Conservation (phyloP, 176 grass and related monocot species). For the Lolium perenne region DNA sequence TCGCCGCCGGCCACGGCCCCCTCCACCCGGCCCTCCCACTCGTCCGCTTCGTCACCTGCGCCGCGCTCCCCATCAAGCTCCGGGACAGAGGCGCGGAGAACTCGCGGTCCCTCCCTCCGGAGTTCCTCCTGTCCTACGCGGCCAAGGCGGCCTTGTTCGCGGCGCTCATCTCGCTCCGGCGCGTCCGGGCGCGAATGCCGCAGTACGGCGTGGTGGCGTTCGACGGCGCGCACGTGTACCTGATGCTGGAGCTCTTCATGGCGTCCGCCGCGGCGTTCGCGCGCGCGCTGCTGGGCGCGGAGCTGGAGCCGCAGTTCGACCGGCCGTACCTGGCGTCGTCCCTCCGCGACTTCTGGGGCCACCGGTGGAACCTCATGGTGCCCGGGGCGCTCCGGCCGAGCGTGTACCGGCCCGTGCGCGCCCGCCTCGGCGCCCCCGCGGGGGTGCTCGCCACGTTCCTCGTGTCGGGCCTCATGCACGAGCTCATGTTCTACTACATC, state of each 20-base stretch:
- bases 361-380: conserved; percentile 80
- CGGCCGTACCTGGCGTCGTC: conserved; percentile 61
- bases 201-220: conserved; percentile 41
- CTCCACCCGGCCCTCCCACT: conserved; percentile 54
- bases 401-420: conserved; percentile 64
- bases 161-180: conserved; percentile 45
- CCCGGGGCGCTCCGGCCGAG: conserved; percentile 68
- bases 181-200: conserved; percentile 38
- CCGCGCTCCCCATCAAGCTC: conserved; percentile 63
- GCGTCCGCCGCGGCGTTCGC: conserved; percentile 49
- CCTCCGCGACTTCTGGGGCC: conserved; percentile 69
- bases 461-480: conserved; percentile 75
- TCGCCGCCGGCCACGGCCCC: conserved; percentile 51
- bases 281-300: conserved; percentile 45
- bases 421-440: conserved; percentile 40
- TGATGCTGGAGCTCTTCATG: conserved; percentile 63
- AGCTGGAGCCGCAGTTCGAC: conserved; percentile 78
- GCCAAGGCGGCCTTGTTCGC: conserved; percentile 53
- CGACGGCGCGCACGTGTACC: conserved; percentile 67
- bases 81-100: neutral
- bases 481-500: conserved; percentile 81
- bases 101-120: neutral
- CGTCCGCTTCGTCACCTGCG: conserved; percentile 51
- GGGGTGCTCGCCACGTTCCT: conserved; percentile 66
- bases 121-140: conserved; percentile 38